Evolutionary conservation across 1,284 basidiomycete genomes (phyloP), one percentile per base, ranked within the genome.

Genomic region (Tilletia caries): DNA sequence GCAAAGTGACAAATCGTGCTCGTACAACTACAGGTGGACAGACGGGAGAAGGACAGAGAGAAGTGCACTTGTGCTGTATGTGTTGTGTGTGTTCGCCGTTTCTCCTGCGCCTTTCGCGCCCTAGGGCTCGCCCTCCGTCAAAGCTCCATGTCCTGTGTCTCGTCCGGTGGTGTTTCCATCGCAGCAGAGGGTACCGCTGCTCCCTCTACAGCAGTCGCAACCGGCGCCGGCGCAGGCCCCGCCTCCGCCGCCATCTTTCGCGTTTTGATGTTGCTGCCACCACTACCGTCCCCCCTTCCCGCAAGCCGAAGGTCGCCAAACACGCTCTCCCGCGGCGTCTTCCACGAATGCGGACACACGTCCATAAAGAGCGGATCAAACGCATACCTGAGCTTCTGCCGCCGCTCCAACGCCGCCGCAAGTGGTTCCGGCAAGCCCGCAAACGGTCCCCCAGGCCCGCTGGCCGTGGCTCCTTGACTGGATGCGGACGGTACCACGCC

Each of bases 331-430:
- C 66, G 41, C 37, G 70, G 70, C 60, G 64, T 67, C 20, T 50
- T 33, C 67, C 64, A 54, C 12, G 67, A 66, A n/a, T 60, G 44
- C 12, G 66, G 66, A 62, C 58, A 62, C 34, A 44, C 46, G 33
- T 58, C 54, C 20, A 43, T 32, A 44, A 82, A 82, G 64, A 82
- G 68, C 37, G 76, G 75, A 67, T 75, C 76, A 70, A 82, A 79
- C 2, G 76, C 77, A 20, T 60, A 71, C 65, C 74, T 70, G 34
- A 83, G 75, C 71, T 76, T 70, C 48, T 70, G 50, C 25, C 81
- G 70, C 37, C 73, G 70, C 33, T 76, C 75, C 75, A 83, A 72
- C 2, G 80, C 79, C 18, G 68, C 72, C 18, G 76, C 68, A 27
- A 83, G 65, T 10, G 69, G 67, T 27, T 82, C 80, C 33, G 78